These are phyloP conservation scores for Corinectria fuckeliana DNA, from an alignment of 2,329 filamentous ascomycete species.

Conservation along the genomic window DNA sequence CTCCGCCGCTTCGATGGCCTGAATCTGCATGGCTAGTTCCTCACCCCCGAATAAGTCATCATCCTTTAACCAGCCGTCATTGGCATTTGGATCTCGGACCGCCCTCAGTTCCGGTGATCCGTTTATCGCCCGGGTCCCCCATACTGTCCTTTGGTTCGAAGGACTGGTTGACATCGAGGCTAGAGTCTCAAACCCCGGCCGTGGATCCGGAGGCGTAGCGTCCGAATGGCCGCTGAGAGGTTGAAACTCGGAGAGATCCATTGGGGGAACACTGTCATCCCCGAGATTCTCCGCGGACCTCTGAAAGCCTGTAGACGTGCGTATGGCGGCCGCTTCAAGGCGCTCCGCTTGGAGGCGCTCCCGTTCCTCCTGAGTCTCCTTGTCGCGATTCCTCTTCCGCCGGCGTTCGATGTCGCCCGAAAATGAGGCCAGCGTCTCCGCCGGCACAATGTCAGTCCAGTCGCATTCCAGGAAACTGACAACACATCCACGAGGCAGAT, in stretches of 20 bases:
- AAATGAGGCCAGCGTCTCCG: constrained; percentile 78
- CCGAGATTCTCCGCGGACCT: constrained; percentile 47
- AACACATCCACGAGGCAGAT: constrained; percentile 89
- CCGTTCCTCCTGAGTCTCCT: constrained; percentile 85
- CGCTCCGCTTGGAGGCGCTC: constrained; percentile 83
- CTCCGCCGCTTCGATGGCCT: constrained; percentile 56
- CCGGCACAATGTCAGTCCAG: constrained; percentile 87
- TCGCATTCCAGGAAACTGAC: constrained; percentile 93
- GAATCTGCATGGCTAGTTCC: constrained; percentile 66
- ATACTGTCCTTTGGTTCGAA: constrained; percentile 78
- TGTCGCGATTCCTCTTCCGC: constrained; percentile 79
- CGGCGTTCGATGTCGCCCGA: constrained; percentile 77
- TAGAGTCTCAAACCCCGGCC: constrained; percentile 69
- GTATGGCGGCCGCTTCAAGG: constrained; percentile 74
- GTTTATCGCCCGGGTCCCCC: constrained; percentile 81
- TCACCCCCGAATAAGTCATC: constrained; percentile 73
- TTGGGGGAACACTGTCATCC: constrained; percentile 45
- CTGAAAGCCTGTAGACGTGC: constrained; percentile 53
- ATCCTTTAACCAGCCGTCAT: constrained; percentile 88
- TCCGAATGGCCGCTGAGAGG: constrained; percentile 61
- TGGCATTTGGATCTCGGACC: constrained; percentile 39
- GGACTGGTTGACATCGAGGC: constrained; percentile 85
- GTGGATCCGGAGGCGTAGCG: constrained; percentile 61
- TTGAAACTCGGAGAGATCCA: constrained; percentile 69
- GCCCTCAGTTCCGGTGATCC: constrained; percentile 61